Conservation (phyloP, 257 asterid genomes). For the Misopates orontium region DNA sequence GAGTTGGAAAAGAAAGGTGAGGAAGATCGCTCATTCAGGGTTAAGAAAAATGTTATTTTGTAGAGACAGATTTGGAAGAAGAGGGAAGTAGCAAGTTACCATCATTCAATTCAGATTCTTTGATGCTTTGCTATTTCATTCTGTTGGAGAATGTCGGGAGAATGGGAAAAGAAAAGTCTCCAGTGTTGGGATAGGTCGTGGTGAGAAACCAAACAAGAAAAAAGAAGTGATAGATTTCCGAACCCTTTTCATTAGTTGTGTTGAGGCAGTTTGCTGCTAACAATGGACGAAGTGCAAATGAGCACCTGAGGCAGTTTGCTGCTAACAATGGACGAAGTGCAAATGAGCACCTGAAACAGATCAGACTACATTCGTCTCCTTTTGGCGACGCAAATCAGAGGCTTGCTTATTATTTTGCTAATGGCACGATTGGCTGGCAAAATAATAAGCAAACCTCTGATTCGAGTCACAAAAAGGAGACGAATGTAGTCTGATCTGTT, state of each 20-base stretch:
- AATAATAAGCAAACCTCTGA: no score
- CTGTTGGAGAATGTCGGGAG: constrained; percentile 35
- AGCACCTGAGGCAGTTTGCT: constrained; percentile 46
- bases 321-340: no score
- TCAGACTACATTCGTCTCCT: constrained; percentile 52
- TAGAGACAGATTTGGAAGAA: constrained; percentile 49
- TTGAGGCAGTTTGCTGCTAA: constrained; percentile 58
- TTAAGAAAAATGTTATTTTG: constrained; percentile 39
- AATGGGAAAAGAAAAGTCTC: constrained; percentile 31
- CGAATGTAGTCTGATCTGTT: no score
- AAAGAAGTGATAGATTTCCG: constrained; percentile 46
- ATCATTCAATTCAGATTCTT: constrained; percentile 37
- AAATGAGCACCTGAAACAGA: constrained; percentile 47
- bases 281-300: constrained; percentile 37
- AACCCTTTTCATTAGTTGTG: constrained; percentile 52
- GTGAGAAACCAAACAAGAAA: constrained; percentile 37
- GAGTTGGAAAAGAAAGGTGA: constrained; percentile 25
- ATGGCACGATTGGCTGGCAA: constrained; percentile 59
- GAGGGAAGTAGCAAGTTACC: constrained; percentile 52
- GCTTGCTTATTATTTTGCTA: constrained; percentile 46
- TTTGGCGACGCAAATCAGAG: constrained; percentile 56
- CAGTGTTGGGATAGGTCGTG: constrained; percentile 31
- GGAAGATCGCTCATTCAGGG: constrained; percentile 32
- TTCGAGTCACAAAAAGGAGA: no score
- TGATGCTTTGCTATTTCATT: constrained; percentile 50